phyloP scores from a whole-genome alignment of 2,329 filamentous ascomycete genomes.

The Ophiosphaerella narmari region DNA sequence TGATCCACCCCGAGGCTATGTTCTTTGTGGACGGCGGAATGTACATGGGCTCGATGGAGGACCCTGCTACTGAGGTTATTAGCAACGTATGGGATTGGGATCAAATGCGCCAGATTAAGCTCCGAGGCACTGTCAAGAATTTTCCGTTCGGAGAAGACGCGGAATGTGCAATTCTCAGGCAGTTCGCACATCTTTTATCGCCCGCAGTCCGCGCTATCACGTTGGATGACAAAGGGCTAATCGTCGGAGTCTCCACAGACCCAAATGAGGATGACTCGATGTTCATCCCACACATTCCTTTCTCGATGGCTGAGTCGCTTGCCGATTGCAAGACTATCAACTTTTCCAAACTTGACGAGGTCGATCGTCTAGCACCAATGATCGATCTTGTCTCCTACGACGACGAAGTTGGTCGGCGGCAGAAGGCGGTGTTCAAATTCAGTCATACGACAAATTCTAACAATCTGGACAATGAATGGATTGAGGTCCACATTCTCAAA shows the following conservation, averaged over 20 bases:
- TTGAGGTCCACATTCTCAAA: conserved; percentile 33
- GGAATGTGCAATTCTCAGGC: no score
- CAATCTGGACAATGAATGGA: conserved; percentile 13
- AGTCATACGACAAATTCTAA: no score
- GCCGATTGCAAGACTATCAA: conserved; percentile 9
- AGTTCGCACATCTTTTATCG: neutral
- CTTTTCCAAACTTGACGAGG: conserved; percentile 13
- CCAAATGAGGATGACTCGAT: conserved; percentile 10
- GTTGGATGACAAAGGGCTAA: conserved; percentile 12
- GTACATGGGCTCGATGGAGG: no score
- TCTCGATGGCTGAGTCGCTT: conserved; percentile 9
- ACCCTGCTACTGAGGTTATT: no score
- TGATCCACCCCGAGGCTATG: no score
- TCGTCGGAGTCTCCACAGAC: conserved; percentile 11
- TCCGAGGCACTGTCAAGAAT: no score
- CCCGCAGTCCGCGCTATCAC: conserved; percentile 10
- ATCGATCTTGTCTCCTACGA: conserved; percentile 3
- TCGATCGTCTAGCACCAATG: conserved; percentile 12
- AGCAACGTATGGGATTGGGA: no score
- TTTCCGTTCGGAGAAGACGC: no score
- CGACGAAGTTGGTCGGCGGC: no score
- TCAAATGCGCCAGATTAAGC: no score
- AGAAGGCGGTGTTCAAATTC: no score
- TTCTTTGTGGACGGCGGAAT: no score
- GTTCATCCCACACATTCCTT: conserved; percentile 12